Conservation (phyloP, 2,329 filamentous ascomycete genomes). For the Diatrype stigma region DNA sequence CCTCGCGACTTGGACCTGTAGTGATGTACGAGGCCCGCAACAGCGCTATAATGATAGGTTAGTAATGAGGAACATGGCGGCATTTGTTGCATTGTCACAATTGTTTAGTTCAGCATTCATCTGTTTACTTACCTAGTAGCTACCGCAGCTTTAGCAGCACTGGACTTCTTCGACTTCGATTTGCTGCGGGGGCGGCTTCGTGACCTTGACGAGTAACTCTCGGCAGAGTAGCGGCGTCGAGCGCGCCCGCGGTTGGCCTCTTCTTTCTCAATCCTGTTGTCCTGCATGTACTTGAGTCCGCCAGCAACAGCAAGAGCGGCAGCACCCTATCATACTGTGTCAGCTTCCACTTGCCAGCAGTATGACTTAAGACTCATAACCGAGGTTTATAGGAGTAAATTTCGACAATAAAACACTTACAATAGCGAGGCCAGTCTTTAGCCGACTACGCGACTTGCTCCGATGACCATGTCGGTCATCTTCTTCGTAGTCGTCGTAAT, state of each 20-base stretch:
- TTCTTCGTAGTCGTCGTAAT: conserved; percentile 32
- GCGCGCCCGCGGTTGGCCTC: conserved; percentile 54
- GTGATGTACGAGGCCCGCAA: conserved; percentile 56
- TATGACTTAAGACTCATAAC: too few relatives aligned
- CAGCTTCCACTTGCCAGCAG: background rate
- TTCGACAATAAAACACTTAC: conserved; percentile 31
- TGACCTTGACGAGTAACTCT: conserved; percentile 40
- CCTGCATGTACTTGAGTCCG: conserved; percentile 61
- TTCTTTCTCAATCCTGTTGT: conserved; percentile 56
- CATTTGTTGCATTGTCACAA: background rate
- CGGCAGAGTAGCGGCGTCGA: conserved; percentile 41
- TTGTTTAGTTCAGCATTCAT: background rate
- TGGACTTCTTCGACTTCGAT: conserved; percentile 13
- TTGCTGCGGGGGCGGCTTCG: conserved; percentile 38
- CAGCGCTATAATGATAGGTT: conserved; percentile 34
- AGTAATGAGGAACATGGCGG: conserved; percentile 4
- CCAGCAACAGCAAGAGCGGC: conserved; percentile 61
- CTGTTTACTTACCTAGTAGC: conserved; percentile 40
- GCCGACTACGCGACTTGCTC: conserved; percentile 35
- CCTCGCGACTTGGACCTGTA: conserved; percentile 46
- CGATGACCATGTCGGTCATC: conserved; percentile 35
- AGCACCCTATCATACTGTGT: conserved; percentile 32
- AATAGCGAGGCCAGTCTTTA: conserved; percentile 59
- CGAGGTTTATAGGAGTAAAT: background rate
- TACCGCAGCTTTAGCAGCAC: conserved; percentile 51